Conservation (phyloP, 371 early-diverging fungal species). For the Rozella allomycis region DNA sequence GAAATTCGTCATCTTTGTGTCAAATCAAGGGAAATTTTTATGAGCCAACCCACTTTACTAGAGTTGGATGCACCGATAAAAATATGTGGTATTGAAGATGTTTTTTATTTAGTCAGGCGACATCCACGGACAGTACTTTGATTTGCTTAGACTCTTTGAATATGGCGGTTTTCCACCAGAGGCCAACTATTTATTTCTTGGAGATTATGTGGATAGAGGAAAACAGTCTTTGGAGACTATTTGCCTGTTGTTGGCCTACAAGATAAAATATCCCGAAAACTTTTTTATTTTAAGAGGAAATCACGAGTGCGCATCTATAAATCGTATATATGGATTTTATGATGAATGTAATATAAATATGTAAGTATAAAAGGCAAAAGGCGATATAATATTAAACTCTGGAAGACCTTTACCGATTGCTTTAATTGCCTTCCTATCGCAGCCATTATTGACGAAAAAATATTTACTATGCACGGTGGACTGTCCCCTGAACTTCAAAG, state of each 20-base stretch:
- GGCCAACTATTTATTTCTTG: constrained; percentile 77
- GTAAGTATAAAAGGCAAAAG: constrained; percentile 43
- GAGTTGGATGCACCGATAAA: constrained; percentile 87
- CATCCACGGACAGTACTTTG: constrained; percentile 88
- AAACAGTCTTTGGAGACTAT: constrained; percentile 63
- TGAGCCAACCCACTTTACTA: constrained; percentile 71
- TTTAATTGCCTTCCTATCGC: constrained; percentile 87
- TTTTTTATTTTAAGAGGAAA: constrained; percentile 90
- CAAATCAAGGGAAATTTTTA: constrained; percentile 66
- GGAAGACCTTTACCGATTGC: constrained; percentile 74
- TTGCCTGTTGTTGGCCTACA: constrained; percentile 53
- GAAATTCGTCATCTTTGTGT: constrained; percentile 58
- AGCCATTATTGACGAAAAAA: constrained; percentile 76
- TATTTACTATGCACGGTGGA: constrained; percentile 93
- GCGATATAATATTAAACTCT: constrained; percentile 74
- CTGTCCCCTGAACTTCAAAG: constrained; percentile 63
- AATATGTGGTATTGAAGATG: constrained; percentile 78
- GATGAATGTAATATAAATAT: constrained; percentile 65
- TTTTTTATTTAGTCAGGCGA: too few species aligned
- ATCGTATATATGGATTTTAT: constrained; percentile 83
- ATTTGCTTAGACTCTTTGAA: constrained; percentile 76
- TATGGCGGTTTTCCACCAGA: constrained; percentile 79
- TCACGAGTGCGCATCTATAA: constrained; percentile 82
- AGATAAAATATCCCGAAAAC: constrained; percentile 87
- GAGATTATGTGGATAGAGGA: constrained; percentile 90